These are phyloP conservation scores for Hypoxylon subgilvum DNA, from an alignment of 495 filamentous ascomycete genomes.

Conservation along the genomic window DNA sequence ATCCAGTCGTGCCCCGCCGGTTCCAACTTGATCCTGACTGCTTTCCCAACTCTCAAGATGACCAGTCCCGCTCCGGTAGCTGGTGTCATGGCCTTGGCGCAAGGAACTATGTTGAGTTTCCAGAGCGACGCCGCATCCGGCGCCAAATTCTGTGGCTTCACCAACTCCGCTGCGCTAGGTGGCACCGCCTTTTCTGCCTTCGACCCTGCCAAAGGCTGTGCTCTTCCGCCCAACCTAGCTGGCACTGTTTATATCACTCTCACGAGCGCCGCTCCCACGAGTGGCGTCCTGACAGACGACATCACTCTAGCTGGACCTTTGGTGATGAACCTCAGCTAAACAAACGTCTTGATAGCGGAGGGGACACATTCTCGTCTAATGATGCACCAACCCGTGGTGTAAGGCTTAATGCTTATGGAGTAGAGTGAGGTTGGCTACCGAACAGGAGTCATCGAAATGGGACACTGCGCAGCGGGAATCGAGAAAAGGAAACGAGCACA, in stretches of 20 bases:
- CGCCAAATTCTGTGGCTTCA: constrained; percentile 63
- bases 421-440: not conserved
- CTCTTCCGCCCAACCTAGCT: constrained; percentile 56
- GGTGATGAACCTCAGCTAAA: constrained; percentile 58
- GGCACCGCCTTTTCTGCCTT: constrained; percentile 61
- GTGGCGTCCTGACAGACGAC: constrained; percentile 55
- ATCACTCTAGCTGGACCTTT: constrained; percentile 59
- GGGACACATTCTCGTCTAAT: constrained; percentile 20
- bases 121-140: constrained; percentile 49
- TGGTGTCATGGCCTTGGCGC: constrained; percentile 51
- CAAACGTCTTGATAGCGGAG: constrained; percentile 25
- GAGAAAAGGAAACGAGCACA: constrained; percentile 11
- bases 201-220: constrained; percentile 52
- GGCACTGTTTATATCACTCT: constrained; percentile 63
- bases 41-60: constrained; percentile 64
- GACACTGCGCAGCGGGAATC: constrained; percentile 1
- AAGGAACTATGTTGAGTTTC: constrained; percentile 50
- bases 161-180: constrained; percentile 56
- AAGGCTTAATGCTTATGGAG: constrained; percentile 11
- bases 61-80: constrained; percentile 50
- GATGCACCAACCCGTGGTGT: constrained; percentile 6
- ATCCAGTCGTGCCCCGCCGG: constrained; percentile 64
- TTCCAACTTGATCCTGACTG: constrained; percentile 60
- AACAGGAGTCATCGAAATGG: not conserved
- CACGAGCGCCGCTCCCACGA: constrained; percentile 50